phyloP scores from a whole-genome alignment of 208 protist genomes.

The Leishmania arabica region DNA sequence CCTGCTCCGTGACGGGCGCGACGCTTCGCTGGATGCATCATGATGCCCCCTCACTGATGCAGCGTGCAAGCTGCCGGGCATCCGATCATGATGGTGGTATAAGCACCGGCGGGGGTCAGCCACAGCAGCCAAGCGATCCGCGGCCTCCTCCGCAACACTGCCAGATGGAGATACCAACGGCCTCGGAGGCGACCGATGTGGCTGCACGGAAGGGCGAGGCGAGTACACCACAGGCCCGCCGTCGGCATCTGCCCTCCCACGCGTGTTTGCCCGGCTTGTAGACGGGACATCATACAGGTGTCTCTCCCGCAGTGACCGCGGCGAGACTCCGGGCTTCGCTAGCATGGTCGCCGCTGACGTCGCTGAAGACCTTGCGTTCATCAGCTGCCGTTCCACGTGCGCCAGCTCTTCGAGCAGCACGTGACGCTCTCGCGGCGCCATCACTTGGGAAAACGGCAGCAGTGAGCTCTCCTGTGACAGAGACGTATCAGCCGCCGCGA shows the following conservation, averaged over 20 bases:
- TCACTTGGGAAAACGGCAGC: constrained; percentile 18
- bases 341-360: neutral
- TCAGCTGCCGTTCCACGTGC: constrained; percentile 34
- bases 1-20: neutral
- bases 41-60: neutral
- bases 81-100: neutral
- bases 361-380: neutral
- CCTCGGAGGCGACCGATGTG: neutral
- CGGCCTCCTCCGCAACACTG: neutral
- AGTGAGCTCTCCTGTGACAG: neutral
- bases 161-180: neutral
- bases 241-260: neutral
- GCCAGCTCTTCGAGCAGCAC: constrained; percentile 31
- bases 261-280: neutral
- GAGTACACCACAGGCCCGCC: neutral
- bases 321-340: neutral
- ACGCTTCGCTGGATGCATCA: neutral
- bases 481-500: neutral
- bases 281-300: constrained; percentile 1
- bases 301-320: neutral
- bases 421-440: constrained; percentile 34
- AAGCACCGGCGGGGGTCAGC: constrained; percentile 5
- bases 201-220: neutral
- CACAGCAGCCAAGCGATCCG: neutral
- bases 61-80: neutral